Base-by-base conservation (phyloP, 495 filamentous ascomycete genomes). In the Aspergillus sparsus region DNA sequence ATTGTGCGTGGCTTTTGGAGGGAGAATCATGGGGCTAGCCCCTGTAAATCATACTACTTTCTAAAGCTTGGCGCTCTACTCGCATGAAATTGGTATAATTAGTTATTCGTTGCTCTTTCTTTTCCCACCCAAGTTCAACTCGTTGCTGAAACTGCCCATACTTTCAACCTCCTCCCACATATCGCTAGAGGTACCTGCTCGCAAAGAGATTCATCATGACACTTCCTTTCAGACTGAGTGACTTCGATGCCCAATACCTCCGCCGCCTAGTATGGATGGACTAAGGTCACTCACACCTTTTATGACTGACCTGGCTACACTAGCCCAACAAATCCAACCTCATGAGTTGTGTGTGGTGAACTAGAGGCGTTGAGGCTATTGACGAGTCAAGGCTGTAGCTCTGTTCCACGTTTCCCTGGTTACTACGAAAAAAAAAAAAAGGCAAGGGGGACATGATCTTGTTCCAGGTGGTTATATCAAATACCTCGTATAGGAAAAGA, bases 281-380 rank as follows among this genome's bases (percentile, higher is more conserved):
- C 58, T 37, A 55, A 61, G 51, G 50, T 61, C 51, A 61, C 58
- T 41, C n/a, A n/a, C n/a, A 61, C 58, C 58, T 61, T 61, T 55
- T 37, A 21, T 41, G 51, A 61, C 39, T 49, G 46, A 49, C 18
- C 46, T 49, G 46, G 46, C 46, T 49, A 49, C 46, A 49, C 46
- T 49, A 49, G 46, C 46, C 46, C 46, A 49, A 49, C 9, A 49
- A 49, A 49, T 49, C 5, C 46, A 49, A 49, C 46, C 46, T 49
- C 46, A 2, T 49, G 46, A 49, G 46, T n/a, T n/a, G 46, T 11
- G 46, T 49, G 46, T 49, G 46, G 46, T 49, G 46, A 49, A 49
- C 21, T 49, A 49, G 46, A 49, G 46, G 21, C 46, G 46, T 49
- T 18, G 2, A 49, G 5, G 21, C n/a, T 5, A 49, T 49, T 49